Conservation (phyloP, 495 filamentous ascomycete genomes). For the Penicillium egyptiacum region DNA sequence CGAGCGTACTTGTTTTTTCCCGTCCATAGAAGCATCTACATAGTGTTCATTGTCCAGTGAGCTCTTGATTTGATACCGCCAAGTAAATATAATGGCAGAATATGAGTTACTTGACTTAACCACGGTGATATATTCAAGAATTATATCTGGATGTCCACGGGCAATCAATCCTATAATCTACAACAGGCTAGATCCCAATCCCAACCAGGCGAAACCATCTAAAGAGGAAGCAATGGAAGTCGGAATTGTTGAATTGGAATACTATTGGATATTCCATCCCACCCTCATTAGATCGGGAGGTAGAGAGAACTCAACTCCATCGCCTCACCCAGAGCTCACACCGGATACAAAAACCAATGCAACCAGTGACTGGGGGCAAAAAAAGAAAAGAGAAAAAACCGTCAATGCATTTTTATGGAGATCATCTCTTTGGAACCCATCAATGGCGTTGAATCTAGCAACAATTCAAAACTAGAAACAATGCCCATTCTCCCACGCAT, state of each 20-base stretch:
- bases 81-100: background rate
- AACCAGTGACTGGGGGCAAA: constrained; percentile 27
- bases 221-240: constrained; percentile 14
- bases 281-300: constrained; percentile 32
- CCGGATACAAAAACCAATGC: constrained; percentile 6
- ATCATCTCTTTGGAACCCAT: constrained; percentile 30
- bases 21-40: background rate
- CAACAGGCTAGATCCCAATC: background rate
- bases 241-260: constrained; percentile 33
- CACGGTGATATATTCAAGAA: background rate
- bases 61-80: background rate
- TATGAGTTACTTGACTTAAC: background rate
- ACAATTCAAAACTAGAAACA: constrained; percentile 34
- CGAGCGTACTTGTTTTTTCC: constrained; percentile 10
- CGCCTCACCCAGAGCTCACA: constrained; percentile 19
- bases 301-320: constrained; percentile 27
- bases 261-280: constrained; percentile 36
- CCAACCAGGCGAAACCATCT: background rate
- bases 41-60: background rate
- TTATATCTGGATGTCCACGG: background rate
- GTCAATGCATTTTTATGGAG: constrained; percentile 37
- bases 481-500: constrained; percentile 25
- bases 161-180: background rate
- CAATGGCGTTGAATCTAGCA: constrained; percentile 35
- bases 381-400: constrained; percentile 36